Conservation (phyloP, 1,284 basidiomycete genomes). For the Caloboletus firmus region DNA sequence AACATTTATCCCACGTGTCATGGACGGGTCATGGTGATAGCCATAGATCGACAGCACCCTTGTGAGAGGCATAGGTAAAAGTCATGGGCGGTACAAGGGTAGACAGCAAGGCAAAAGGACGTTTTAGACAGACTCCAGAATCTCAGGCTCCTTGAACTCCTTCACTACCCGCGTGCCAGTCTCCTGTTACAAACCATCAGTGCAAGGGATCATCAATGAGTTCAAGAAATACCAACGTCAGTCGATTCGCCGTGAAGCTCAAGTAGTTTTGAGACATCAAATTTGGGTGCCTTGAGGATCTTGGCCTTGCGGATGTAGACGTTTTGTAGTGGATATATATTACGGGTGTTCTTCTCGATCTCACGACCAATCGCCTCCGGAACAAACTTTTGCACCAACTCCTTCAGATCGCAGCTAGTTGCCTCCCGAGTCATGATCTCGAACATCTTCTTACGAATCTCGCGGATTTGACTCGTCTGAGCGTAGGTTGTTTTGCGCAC, state of each 20-base stretch:
- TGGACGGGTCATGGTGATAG: slow-evolving; percentile 21
- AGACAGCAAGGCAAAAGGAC: slow-evolving; percentile 33
- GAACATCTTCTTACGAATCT: slow-evolving; percentile 99
- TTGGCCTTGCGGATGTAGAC: slow-evolving; percentile 98
- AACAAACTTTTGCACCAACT: slow-evolving; percentile 97
- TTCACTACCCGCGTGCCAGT: slow-evolving; percentile 84
- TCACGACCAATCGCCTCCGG: slow-evolving; percentile 99
- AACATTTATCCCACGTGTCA: neutral
- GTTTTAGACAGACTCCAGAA: slow-evolving; percentile 78
- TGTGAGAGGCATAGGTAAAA: slow-evolving; percentile 38
- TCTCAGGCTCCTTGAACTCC: slow-evolving; percentile 93
- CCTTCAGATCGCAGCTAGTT: slow-evolving; percentile 95
- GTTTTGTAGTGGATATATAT: slow-evolving; percentile 98
- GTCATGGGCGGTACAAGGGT: slow-evolving; percentile 45
- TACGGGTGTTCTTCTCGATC: slow-evolving; percentile 97
- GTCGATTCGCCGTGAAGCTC: slow-evolving; percentile 95
- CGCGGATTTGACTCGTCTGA: slow-evolving; percentile 91
- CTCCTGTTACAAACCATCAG: slow-evolving; percentile 53
- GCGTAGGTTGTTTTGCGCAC: slow-evolving; percentile 99
- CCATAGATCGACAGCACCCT: slow-evolving; percentile 45
- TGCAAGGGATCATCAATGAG: slow-evolving; percentile 10
- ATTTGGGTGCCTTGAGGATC: slow-evolving; percentile 97
- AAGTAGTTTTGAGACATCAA: slow-evolving; percentile 92
- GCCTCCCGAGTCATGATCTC: slow-evolving; percentile 99
- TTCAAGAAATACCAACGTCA: slow-evolving; percentile 60